Conservation (phyloP, 2,329 filamentous ascomycete species). For the Escovopsis sp. region DNA sequence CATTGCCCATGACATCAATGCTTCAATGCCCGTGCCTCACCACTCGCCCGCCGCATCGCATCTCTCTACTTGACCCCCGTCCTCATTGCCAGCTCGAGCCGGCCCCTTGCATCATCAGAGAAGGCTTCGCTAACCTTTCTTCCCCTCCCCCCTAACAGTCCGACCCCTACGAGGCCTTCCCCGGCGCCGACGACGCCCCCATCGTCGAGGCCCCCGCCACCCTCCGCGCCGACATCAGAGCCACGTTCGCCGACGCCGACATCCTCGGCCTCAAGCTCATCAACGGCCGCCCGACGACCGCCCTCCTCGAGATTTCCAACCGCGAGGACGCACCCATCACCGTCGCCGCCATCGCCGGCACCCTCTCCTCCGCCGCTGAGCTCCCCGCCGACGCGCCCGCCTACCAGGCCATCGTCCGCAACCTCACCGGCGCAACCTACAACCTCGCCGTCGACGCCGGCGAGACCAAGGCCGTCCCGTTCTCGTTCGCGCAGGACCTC, state of each 20-base stretch:
- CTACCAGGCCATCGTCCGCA: slow-evolving; percentile 53
- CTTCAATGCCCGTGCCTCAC: background rate
- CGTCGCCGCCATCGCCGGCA: slow-evolving; percentile 63
- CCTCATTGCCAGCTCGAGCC: no score
- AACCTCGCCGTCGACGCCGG: slow-evolving; percentile 60
- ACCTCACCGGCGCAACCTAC: slow-evolving; percentile 68
- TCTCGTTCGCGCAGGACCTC: slow-evolving; percentile 79
- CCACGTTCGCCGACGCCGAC: slow-evolving; percentile 55
- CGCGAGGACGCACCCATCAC: slow-evolving; percentile 62
- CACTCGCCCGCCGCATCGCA: background rate
- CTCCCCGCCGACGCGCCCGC: slow-evolving; percentile 29
- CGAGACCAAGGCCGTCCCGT: slow-evolving; percentile 62
- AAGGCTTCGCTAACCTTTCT: background rate
- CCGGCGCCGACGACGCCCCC: slow-evolving; percentile 5
- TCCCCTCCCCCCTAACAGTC: background rate
- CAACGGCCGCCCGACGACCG: slow-evolving; percentile 77
- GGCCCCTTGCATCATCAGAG: background rate
- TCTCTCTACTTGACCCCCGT: no score
- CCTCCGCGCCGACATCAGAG: slow-evolving; percentile 49
- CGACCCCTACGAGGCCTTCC: background rate
- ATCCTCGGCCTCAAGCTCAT: slow-evolving; percentile 92
- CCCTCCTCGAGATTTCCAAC: slow-evolving; percentile 72
- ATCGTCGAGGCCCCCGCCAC: slow-evolving; percentile 4
- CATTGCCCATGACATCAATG: background rate
- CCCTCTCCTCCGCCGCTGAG: slow-evolving; percentile 44